phyloP scores from a whole-genome alignment of 495 filamentous ascomycete species.

The Extremus antarcticus region DNA sequence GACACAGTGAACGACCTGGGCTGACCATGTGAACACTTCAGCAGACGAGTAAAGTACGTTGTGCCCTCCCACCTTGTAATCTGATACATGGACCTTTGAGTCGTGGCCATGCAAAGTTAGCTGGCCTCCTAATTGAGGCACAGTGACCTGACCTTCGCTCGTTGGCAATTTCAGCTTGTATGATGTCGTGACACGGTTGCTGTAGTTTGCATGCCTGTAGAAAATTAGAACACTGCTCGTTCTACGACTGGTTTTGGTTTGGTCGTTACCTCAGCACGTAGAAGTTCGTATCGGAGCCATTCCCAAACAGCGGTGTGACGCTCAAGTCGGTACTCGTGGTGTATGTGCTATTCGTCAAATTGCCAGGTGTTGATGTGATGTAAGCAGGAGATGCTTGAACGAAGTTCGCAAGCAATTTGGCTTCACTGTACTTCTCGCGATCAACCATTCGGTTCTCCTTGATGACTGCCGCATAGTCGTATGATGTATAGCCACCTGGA shows the following conservation, averaged over 20 bases:
- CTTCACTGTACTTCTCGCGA: conserved; percentile 71
- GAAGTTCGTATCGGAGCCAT: conserved; percentile 36
- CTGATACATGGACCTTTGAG: conserved; percentile 63
- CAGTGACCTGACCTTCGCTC: conserved; percentile 45
- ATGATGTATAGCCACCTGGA: conserved; percentile 56
- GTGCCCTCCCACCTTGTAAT: conserved; percentile 54
- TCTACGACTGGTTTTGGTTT: background rate
- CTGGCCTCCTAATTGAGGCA: conserved; percentile 52
- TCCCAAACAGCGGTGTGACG: conserved; percentile 49
- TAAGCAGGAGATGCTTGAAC: conserved; percentile 55
- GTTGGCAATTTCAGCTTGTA: conserved; percentile 56
- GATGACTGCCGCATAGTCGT: conserved; percentile 61
- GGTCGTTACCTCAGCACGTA: conserved; percentile 6
- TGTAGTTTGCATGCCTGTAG: conserved; percentile 52
- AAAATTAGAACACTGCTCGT: conserved; percentile 22
- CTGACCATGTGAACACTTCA: conserved; percentile 56
- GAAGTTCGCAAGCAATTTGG: conserved; percentile 66
- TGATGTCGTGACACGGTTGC: conserved; percentile 39
- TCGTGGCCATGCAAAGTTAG: conserved; percentile 62
- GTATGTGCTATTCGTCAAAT: conserved; percentile 35
- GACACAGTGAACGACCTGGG: background rate
- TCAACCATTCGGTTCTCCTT: conserved; percentile 53
- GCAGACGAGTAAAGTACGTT: conserved; percentile 64
- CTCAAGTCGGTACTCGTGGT: conserved; percentile 41
- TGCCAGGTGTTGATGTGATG: conserved; percentile 41